Base-by-base conservation (phyloP, 1,139 yeast genomes). In the Suhomyces maxii region DNA sequence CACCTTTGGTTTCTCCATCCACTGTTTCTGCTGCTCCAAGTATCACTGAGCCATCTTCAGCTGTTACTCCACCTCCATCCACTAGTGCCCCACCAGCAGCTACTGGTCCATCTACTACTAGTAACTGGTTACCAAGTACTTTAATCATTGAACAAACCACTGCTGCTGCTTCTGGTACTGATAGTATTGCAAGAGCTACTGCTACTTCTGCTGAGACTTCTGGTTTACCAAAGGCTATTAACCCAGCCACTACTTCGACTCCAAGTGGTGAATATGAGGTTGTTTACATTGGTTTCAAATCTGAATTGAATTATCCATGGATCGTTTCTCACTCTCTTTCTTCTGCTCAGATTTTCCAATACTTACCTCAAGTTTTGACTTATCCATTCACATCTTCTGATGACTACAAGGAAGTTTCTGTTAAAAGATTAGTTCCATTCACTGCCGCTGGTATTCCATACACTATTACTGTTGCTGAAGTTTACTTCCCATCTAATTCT, bases 311-410 rank as follows among this genome's bases (percentile, higher is more conserved):
- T 61, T 86, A 84, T 64, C 84, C 86, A 39, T 86, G 85, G 61
- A 85, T 86, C 49, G 89, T 84, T 37, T 67, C 73, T 45, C 80
- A 83, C 58, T 76, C 89, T 1, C 69, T 83, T 51, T 76, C 89
- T 8, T 81, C 89, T 32, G 91, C 91, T 3, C 93, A 86, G 65
- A 83, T 86, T 34, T 84, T 86, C 68, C 81, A 84, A 59, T 84
- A 79, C 63, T 74, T 86, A 58, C 91, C 93, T 33, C 63, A 62
- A 34, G 80, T 78, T 8, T 70, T 86, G 52, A 63, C 65, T 4
- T 73, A 61, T 58, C 85, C 89, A 53, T 84, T 84, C 58, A 58
- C 67, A 23, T 59, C 58, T 7, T 51, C 62, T 14, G 61, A 64
- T 38, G 53, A 65, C 1, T 64, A 65, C 48, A 51, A 66, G 10